A percentile compares a stretch with the other conserved stretches of the same genome.
Evolutionary conservation across 2,329 filamentous ascomycete genomes (phyloP).

Genomic region (Colletotrichum melonis): DNA sequence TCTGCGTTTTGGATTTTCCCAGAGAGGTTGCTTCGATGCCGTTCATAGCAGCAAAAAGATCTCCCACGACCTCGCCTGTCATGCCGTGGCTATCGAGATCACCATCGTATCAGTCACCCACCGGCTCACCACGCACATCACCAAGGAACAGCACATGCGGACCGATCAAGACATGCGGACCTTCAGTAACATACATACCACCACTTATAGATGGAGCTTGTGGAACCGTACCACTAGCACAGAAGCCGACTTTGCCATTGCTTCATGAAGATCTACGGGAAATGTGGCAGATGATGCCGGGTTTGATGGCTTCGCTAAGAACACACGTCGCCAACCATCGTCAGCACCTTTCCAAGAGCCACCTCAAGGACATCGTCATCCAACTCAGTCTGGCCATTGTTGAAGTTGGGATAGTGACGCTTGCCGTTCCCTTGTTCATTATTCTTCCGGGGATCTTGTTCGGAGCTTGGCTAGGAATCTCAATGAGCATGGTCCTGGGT

Average conservation of each 20-base stretch:
- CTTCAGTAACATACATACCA: conserved; percentile 47
- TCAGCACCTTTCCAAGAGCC: conserved; percentile 36
- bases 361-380: conserved; percentile 39
- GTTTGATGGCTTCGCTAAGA: conserved; percentile 39
- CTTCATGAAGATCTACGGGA: conserved; percentile 40
- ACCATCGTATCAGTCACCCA: conserved; percentile 32
- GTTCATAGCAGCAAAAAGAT: conserved; percentile 33
- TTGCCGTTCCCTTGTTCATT: conserved; percentile 41
- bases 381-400: conserved; percentile 41
- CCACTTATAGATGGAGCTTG: conserved; percentile 49
- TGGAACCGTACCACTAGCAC: conserved; percentile 45
- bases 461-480: conserved; percentile 40
- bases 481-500: conserved; percentile 38
- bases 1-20: background rate
- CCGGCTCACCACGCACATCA: conserved; percentile 23
- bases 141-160: conserved; percentile 24
- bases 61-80: conserved; percentile 23
- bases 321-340: conserved; percentile 34
- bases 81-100: conserved; percentile 35
- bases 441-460: conserved; percentile 46
- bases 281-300: conserved; percentile 37
- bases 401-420: conserved; percentile 42
- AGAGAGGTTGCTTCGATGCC: conserved; percentile 24
- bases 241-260: conserved; percentile 38
- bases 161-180: conserved; percentile 31